Evolutionary conservation across 345 rosid genomes (phyloP), one percentile per base, ranked within the genome.

Genomic region (Cardamine resedifolia): DNA sequence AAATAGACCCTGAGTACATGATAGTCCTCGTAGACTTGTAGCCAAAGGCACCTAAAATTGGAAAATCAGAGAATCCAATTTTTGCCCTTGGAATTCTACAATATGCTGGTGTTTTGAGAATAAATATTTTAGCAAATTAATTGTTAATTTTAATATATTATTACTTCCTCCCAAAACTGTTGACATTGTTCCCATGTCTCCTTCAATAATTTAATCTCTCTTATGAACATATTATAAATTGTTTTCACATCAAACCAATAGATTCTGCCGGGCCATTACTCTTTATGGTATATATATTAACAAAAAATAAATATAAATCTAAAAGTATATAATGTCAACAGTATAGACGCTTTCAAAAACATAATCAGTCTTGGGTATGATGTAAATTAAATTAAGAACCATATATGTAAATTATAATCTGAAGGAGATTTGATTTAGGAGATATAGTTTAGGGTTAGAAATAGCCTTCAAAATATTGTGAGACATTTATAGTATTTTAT

Each of bases 151-250:
- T 41, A 58, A 39, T 58, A 67, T 21, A 51, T 11, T 50, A 39
- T 4, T 64, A 43, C 49, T 75, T 27, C 63, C 64, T 36, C 63
- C 74, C 48, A 68, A 43, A 31, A 52, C 64, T 75, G 79, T 61
- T 75, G 58, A 61, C 79, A 52, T 61, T 75, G 74, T 75, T 68
- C 49, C 78, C 64, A 68, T 75, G 74, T 75, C 64, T 44, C 63
- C 56, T 75, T 39, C 30, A 30, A 51, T 68, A 50, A 28, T 67
- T 31, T 67, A 59, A 51, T 49, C 16, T 39, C 30, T 48, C 55
- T 58, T 2, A 16, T 50, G 44, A 30, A 30, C 56, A 20, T 14
- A 41, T 39, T 24, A 21, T 41, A 50, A 58, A 18, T 9, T 73
- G 33, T 34, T 47, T 58, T 66, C 39, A 50, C 23, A 39, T 50